Evolutionary conservation across 495 filamentous ascomycete genomes (phyloP), one percentile per base, ranked within the genome.

Genomic region (Aspergillus leporis): DNA sequence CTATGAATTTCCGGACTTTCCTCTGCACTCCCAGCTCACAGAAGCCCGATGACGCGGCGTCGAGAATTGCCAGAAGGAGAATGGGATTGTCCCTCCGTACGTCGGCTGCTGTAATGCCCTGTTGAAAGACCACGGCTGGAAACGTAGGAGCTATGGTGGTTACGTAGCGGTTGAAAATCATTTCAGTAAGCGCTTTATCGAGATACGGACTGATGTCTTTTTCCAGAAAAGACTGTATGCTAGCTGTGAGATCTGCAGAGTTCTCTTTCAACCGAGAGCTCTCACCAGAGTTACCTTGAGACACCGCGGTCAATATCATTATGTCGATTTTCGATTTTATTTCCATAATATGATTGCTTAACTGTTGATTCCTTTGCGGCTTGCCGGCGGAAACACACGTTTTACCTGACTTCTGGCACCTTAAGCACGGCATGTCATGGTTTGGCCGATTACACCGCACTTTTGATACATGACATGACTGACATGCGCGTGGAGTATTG

Each of bases 291-390:
- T 8, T 10, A 14, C 2, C 48, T 28, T 38, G 25, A 13, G 19
- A 34, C 9, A 2, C 30, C 4, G 50, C 25, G 21, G 50, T 22
- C 89, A 73, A 31, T 68, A 53, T 90, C 67, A 92, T 68, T 21
- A 82, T 85, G 69, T 93, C 88, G 54, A 94, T 89, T 74, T 89
- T 92, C 77, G 84, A 90, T 72, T 94, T 90, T 23, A 94, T 79
- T 74, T 93, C 90, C 5, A 87, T 86, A 16, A 94, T 89, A 34
- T 89, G 80, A 52, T 81, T 88, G 66, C 92, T 22, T 87, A 91
- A 32, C 90, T 69, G 63, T 90, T 58, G 76, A 71, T 16, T 89
- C 77, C 14, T 45, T 7, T 14, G 16, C n/a, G 41, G 16, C 16
- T 45, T 7, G 4, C 9, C 41, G 2, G 41, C 6, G 2, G 41